Base-by-base conservation (phyloP, 805 yeast species). In the Spathaspora sp. region DNA sequence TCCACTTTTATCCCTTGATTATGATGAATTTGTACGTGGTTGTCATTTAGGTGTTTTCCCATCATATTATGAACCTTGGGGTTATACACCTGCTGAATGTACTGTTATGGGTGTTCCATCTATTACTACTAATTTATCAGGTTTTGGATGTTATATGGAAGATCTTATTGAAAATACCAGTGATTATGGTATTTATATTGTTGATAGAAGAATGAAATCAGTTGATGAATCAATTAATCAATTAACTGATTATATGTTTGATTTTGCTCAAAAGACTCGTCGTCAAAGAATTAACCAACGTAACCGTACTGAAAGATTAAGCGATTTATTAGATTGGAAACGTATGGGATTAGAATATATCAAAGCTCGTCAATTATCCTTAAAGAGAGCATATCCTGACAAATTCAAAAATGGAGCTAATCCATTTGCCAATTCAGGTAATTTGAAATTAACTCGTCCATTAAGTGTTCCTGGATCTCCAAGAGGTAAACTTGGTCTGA, bases 91-190 rank as follows among this genome's bases (percentile, higher is more conserved):
- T 2, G 98, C 98, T 8, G 99, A 93, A 69, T 94, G 99, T 76
- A 93, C 99, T 0, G 99, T 94, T 20, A 93, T 93, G 99, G 99
- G 99, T 51, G 96, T 94, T 53, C 99, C 99, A 16, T 89, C 97
- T 6, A 89, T 93, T 63, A 93, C 99, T 10, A 93, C 99, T 42
- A 93, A 93, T 67, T 74, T 93, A 54, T 89, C 97, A 2, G 99
- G 99, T 1, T 93, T 93, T 66, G 99, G 99, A 47, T 96, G 98
- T 58, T 93, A 93, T 73, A 93, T 93, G 98, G 99, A 93, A 72
- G 97, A 93, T 68, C 78, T 93, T 57, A 93, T 93, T 67, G 97
- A 93, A 66, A 89, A 89, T 62, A 87, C 97, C 17, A 81, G 87
- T 54, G 98, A 94, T 71, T 94, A 94, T 64, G 99, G 99, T 65